phyloP scores from a whole-genome alignment of 78 protist genomes.

The Cyanophora paradoxa region DNA sequence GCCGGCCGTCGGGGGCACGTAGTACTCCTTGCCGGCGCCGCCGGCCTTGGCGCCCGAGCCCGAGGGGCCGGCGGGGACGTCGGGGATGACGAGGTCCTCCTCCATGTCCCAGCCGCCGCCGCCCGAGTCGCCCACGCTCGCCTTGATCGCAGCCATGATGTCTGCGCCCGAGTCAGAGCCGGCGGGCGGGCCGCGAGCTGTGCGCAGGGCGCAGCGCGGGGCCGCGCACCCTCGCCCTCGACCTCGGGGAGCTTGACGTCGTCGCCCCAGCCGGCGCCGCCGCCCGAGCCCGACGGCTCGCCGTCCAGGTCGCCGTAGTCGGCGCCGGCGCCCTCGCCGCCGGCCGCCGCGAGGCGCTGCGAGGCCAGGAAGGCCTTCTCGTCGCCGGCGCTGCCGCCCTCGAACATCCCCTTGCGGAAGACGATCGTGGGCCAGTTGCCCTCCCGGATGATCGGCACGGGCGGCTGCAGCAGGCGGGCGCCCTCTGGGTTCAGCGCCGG shows the following conservation, averaged over 20 bases:
- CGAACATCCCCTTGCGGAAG: slow-evolving; percentile 55
- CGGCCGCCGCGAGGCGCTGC: slow-evolving; percentile 4
- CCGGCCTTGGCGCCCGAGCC: background rate
- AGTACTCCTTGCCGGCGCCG: slow-evolving; percentile 1
- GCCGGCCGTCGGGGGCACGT: slow-evolving; percentile 25
- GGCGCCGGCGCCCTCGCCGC: slow-evolving; percentile 39
- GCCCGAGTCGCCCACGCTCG: background rate
- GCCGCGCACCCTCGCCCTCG: background rate
- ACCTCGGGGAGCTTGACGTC: background rate
- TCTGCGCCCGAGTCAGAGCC: no score
- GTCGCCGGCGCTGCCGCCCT: background rate
- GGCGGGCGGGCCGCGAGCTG: background rate
- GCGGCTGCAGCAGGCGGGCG: slow-evolving; percentile 25
- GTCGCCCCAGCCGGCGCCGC: background rate
- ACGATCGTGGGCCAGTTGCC: slow-evolving; percentile 81
- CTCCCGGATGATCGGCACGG: slow-evolving; percentile 50
- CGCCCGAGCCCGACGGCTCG: background rate
- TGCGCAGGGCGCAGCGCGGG: background rate
- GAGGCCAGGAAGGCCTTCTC: background rate
- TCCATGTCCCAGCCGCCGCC: slow-evolving; percentile 1
- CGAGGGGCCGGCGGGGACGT: background rate
- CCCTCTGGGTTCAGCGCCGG: background rate
- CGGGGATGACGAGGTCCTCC: background rate
- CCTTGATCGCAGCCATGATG: background rate
- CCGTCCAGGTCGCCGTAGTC: slow-evolving; percentile 8